Conservation (phyloP, 805 yeast species). For the Ogataea ganodermae region DNA sequence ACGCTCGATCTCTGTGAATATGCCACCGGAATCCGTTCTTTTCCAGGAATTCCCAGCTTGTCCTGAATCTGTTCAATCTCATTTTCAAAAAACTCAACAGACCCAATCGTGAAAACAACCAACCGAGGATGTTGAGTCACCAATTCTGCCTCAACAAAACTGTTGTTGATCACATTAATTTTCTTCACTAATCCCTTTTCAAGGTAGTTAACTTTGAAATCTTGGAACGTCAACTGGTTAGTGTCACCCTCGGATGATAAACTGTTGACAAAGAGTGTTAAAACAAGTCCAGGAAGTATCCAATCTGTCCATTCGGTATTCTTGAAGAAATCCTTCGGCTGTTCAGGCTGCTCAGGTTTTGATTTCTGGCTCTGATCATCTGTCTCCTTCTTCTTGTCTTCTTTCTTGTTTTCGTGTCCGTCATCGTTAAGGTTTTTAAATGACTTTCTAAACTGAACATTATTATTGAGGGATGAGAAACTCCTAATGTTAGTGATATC, state of each 20-base stretch:
- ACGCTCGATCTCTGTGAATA: conserved; percentile 74
- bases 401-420: conserved; percentile 11
- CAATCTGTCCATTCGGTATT: conserved; percentile 29
- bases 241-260: conserved; percentile 18
- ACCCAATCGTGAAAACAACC: conserved; percentile 77
- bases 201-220: conserved; percentile 73
- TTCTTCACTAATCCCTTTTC: conserved; percentile 76
- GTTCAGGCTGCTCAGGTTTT: conserved; percentile 3
- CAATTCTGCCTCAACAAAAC: conserved; percentile 66
- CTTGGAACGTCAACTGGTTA: conserved; percentile 80
- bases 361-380: conserved; percentile 10
- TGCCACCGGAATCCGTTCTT: conserved; percentile 75
- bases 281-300: conserved; percentile 30
- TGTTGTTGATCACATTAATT: conserved; percentile 74
- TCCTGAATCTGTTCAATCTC: conserved; percentile 76
- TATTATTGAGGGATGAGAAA: conserved; percentile 22
- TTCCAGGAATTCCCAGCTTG: conserved; percentile 59
- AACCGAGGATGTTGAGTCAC: conserved; percentile 31
- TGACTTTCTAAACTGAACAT: conserved; percentile 17
- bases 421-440: conserved; percentile 10
- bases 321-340: conserved; percentile 15
- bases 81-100: conserved; percentile 84
- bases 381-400: conserved; percentile 17
- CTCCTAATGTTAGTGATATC: conserved; percentile 2
- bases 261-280: conserved; percentile 25